Base-by-base conservation (phyloP, 1,284 basidiomycete genomes). In the Ustilago lituana region DNA sequence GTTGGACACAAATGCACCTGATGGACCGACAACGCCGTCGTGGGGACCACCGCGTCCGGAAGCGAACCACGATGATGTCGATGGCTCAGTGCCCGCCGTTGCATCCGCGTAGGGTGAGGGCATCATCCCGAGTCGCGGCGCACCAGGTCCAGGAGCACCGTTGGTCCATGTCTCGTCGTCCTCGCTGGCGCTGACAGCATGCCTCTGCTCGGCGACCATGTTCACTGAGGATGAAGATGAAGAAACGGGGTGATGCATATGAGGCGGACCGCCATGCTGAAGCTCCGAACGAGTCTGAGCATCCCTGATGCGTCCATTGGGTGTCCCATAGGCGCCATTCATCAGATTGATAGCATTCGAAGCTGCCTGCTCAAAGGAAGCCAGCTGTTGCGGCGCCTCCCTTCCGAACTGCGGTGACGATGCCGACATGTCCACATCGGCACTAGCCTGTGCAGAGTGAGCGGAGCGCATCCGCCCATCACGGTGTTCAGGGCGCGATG, bases 101-200 rank as follows among this genome's bases (percentile, higher is more conserved):
- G 36, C 19, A 20, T 39, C 37, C 10, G 62, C 10, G 43, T 54
- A 65, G 10, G 62, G 62, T 8, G 62, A 58, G 19, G 62, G 47
- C 62, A 49, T 45, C 51, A 58, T 65, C 4, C 51, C 62, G n/a
- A 58, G 49, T 9, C 55, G 61, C 4, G 61, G 55, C 4, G 62
- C 51, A 29, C 55, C 35, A 22, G 62, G 55, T 23, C 26, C 51
- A 20, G 56, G 7, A 1, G 46, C 24, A 33, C 41, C 35, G 37
- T 38, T 36, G 23, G 39, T 37, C 62, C 55, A 58, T 2, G 51
- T 41, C 8, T 65, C 55, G 27, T 59, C 51, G 11, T 58, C 51
- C 33, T 58, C 62, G 47, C 46, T 47, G 31, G 47, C 51, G 24
- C 22, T 20, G 41, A 31, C 51, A 37, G 41, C 43, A 10, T 47